Conservation (phyloP, 176 grass and related monocot genomes). For the Juncus effusus region DNA sequence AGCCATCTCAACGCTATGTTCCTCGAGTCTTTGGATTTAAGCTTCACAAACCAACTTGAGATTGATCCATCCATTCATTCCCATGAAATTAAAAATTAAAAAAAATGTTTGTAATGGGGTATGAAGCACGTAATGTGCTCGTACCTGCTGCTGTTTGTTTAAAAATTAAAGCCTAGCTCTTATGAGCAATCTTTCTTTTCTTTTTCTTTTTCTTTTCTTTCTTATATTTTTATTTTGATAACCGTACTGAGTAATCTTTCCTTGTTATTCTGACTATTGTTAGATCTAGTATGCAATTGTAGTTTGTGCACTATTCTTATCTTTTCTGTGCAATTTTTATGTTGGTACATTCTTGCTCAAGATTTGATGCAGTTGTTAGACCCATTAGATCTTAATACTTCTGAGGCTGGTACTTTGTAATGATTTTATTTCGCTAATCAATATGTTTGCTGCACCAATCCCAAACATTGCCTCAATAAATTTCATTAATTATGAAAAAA, state of each 20-base stretch:
- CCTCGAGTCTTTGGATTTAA: conserved; percentile 89
- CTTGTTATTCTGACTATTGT: conserved; percentile 25
- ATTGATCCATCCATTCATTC: conserved; percentile 17
- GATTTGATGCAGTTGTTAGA: too few species aligned
- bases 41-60: conserved; percentile 74
- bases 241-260: conserved; percentile 7
- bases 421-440: too few species aligned
- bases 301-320: not conserved
- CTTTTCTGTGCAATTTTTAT: conserved; percentile 19
- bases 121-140: not conserved
- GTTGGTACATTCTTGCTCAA: not conserved
- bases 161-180: conserved; percentile 11
- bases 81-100: not conserved
- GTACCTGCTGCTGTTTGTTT: conserved; percentile 25
- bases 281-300: conserved; percentile 19
- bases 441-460: too few species aligned
- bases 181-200: not conserved
- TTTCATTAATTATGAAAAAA: too few species aligned
- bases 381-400: too few species aligned
- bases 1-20: conserved; percentile 67
- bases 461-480: too few species aligned
- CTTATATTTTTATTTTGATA: not conserved
- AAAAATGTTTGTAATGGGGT: conserved; percentile 18
- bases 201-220: too few species aligned
- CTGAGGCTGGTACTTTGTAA: too few species aligned